phyloP scores from a whole-genome alignment of 768 basidiomycete genomes.

The Infundibulicybe gibba region DNA sequence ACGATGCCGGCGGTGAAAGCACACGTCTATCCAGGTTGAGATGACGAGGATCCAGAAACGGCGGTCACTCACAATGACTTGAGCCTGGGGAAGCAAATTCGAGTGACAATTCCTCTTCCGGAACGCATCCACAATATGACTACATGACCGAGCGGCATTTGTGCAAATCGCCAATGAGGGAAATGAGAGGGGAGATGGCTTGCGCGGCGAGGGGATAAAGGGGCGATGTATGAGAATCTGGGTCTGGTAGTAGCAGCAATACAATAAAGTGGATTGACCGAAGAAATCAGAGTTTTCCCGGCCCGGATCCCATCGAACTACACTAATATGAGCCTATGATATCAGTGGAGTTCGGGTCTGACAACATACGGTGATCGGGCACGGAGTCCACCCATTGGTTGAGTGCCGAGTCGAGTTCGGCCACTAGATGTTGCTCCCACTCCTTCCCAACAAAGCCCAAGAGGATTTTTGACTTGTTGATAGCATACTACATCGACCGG shows the following conservation, averaged over 20 bases:
- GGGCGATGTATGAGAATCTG: conserved; percentile 78
- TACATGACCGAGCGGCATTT: conserved; percentile 76
- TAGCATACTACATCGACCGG: conserved; percentile 61
- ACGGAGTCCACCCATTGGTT: conserved; percentile 71
- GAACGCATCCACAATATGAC: conserved; percentile 70
- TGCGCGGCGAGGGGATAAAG: conserved; percentile 62
- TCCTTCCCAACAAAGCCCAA: conserved; percentile 57
- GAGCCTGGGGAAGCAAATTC: conserved; percentile 31
- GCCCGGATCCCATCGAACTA: conserved; percentile 54
- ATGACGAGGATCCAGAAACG: background rate
- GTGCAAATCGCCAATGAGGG: conserved; percentile 76
- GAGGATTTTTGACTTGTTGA: conserved; percentile 66
- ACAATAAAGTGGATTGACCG: conserved; percentile 59
- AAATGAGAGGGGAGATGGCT: conserved; percentile 44
- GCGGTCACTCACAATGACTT: conserved; percentile 7
- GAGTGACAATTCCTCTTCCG: conserved; percentile 28
- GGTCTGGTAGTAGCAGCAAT: conserved; percentile 47
- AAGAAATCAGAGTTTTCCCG: conserved; percentile 42
- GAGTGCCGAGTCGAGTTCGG: conserved; percentile 67
- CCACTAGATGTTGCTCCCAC: conserved; percentile 70
- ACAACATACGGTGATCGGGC: conserved; percentile 50
- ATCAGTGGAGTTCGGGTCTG: background rate
- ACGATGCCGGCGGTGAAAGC: conserved; percentile 51
- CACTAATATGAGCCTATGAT: background rate
- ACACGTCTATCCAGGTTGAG: conserved; percentile 22